Evolutionary conservation across 1,284 basidiomycete genomes (phyloP), one percentile per base, ranked within the genome.

Genomic region (Puccinia hordei): DNA sequence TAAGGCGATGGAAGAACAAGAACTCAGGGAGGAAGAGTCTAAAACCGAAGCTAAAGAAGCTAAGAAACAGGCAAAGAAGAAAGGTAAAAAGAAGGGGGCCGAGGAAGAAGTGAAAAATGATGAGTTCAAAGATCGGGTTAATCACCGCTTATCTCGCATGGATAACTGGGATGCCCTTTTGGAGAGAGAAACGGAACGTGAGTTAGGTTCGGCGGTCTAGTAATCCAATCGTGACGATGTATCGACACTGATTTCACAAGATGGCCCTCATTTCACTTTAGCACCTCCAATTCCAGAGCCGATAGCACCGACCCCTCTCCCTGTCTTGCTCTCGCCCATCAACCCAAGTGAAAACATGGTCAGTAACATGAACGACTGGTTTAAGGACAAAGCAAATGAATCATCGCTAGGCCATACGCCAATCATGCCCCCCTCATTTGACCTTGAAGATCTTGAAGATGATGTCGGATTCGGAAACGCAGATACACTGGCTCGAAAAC

Each of bases 91-190:
- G n/a, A 80, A 72, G 13, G 24, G 6, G 27, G 66, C n/a, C 38
- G 55, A 49, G 0, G 68, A 41, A 35, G 35, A 72, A 38, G 68
- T 13, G 27, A 49, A 69, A 27, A 66, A 38, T 65, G 63, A 49
- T 35, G 63, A 72, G 35, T 38, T 17, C 12, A 61, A 41, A 17
- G n/a, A 55, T 24, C 41, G 44, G 33, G 24, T 41, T 17, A 24
- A 4, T 19, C 33, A 51, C 19, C 51, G 68, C 35, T n/a, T 72
- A 27, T 69, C 51, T 61, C 57, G 33, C 38, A 61, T 72, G 66
- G 53, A 80, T 73, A 51, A 69, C 41, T 80, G 77, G 77, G 77
- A 80, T 55, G 55, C 51, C 1, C 41, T 80, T 30, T 35, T 80
- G 33, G 30, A 59, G 15, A 80, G 41, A 71, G 55, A 71, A 27